Conservation (phyloP, 371 early-diverging fungal species). For the Mortierella sp. region DNA sequence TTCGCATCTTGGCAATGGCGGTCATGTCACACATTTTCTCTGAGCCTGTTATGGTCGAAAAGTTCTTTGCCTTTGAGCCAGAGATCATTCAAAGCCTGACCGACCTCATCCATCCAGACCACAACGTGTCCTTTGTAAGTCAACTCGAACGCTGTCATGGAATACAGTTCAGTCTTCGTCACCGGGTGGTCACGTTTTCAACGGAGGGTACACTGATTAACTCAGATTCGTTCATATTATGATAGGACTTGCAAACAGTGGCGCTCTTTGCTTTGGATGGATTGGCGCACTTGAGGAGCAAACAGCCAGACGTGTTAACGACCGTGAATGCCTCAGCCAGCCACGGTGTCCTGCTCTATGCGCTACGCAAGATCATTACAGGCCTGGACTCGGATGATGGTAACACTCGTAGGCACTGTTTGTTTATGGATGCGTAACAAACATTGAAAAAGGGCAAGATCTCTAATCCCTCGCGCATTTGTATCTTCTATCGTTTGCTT, state of each 20-base stretch:
- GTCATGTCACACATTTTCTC: conserved; percentile 75
- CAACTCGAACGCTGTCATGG: too few relatives aligned
- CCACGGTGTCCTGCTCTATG: conserved; percentile 89
- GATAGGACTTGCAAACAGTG: conserved; percentile 77
- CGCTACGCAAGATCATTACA: conserved; percentile 74
- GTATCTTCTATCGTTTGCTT: background rate
- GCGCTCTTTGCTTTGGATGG: conserved; percentile 86
- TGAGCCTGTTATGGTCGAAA: conserved; percentile 77
- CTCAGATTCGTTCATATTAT: background rate
- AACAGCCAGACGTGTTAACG: conserved; percentile 80
- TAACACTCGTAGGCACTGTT: too few relatives aligned
- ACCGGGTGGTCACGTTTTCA: too few relatives aligned
- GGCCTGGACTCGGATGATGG: conserved; percentile 58
- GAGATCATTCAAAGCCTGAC: conserved; percentile 80
- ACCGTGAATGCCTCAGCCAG: conserved; percentile 93
- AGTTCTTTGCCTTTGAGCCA: conserved; percentile 87
- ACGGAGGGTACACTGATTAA: too few relatives aligned
- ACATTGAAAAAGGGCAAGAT: too few relatives aligned
- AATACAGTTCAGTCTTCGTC: too few relatives aligned
- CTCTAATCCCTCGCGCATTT: too few relatives aligned
- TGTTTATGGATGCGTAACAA: too few relatives aligned
- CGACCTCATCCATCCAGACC: conserved; percentile 81
- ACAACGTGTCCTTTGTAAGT: conserved; percentile 64
- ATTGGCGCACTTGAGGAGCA: conserved; percentile 79
- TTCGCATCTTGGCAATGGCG: conserved; percentile 83